These are phyloP conservation scores for Akanthomyces dipterigenus DNA, from an alignment of 2,329 filamentous ascomycete genomes.

Conservation along the genomic window DNA sequence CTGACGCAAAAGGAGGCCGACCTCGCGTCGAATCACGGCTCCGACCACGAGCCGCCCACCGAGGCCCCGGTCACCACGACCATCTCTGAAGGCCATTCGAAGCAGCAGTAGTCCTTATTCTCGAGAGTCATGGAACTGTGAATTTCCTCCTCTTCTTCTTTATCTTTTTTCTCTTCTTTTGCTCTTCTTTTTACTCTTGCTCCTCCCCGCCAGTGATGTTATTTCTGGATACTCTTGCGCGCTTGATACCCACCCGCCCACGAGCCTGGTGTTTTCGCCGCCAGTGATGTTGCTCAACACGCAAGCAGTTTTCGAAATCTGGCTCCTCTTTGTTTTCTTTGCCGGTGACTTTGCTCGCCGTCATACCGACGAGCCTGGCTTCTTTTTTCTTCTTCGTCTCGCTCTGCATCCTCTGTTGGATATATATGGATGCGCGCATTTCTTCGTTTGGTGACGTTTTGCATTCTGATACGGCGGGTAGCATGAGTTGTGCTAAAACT, in stretches of 20 bases:
- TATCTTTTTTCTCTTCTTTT: too few species aligned
- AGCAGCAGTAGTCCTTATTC: not conserved
- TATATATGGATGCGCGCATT: not conserved
- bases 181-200: too few species aligned
- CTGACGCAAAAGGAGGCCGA: constrained; percentile 9
- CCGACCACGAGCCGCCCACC: constrained; percentile 4
- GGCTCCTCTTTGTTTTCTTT: not conserved
- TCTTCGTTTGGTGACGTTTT: not conserved
- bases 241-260: constrained; percentile 6
- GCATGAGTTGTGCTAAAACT: not conserved
- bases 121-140: not conserved
- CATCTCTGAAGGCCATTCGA: not conserved
- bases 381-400: not conserved
- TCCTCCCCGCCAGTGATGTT: constrained; percentile 13
- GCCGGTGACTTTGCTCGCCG: too few species aligned
- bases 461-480: not conserved
- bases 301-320: constrained; percentile 11
- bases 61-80: not conserved
- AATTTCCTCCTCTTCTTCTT: not conserved
- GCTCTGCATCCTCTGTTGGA: not conserved
- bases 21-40: constrained; percentile 2
- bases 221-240: constrained; percentile 11
- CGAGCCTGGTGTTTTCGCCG: constrained; percentile 4
- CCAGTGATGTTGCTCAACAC: constrained; percentile 12
- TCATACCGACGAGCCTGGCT: not conserved